Evolutionary conservation across 768 basidiomycete species (phyloP), one percentile per base, ranked within the genome.

Genomic region (Lentinus tigrinus): DNA sequence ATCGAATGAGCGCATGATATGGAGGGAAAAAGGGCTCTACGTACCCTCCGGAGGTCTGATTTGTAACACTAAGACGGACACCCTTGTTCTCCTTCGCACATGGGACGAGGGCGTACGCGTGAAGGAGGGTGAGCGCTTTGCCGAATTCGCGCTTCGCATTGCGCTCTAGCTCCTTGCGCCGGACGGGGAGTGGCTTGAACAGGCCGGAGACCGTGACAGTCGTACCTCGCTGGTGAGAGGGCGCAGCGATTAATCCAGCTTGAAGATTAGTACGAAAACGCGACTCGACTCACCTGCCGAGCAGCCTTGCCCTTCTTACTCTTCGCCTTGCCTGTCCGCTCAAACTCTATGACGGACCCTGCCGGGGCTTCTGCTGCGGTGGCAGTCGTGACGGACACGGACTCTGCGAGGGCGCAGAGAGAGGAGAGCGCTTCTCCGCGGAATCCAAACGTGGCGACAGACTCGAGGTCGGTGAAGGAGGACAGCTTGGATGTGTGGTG

Each of bases 391-490:
- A 98, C 78, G 0, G 75, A 77, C 11, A 98, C 81, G 3, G 77
- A 72, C 53, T 90, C 87, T 49, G 85, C 82, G 0, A 97, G 73
- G 1, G 92, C 92, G 67, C 95, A 99, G 0, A 99, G 79, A 3
- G 96, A 95, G 7, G 94, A 93, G 0, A 99, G 77, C 0, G 97
- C 97, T 74, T 99, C 97, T 16, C 97, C 97, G 37, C 97, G 83
- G 69, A 98, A 99, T 0, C 96, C 96, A 70, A 98, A 97, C 0
- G 94, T 93, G 5, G 75, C 73, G 10, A 98, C 84, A 0, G 79
- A 74, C 2, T 82, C 75, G 3, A 98, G 81, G 68, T 94, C 91
- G 3, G 82, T 73, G 67, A 88, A 93, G 0, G 85, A 81, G 3
- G 84, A 72, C 0, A 99, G 77, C 71, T 99, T 99, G 6, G 96